Conservation (phyloP, 73 alveolate genomes). For the Tetrahymena thermophila region DNA sequence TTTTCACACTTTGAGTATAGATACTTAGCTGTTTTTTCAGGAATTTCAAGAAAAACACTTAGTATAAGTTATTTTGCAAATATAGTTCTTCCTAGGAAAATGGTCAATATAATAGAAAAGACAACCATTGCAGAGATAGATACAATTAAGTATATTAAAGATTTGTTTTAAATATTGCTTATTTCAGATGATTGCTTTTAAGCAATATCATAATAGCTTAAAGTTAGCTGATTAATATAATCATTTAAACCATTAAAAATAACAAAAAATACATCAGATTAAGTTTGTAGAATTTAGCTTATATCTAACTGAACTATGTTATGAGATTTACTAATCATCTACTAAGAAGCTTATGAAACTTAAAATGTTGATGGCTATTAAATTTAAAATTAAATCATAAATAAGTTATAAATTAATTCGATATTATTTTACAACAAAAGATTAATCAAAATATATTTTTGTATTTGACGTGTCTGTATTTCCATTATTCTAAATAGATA, state of each 20-base stretch:
- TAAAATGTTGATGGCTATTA: neutral
- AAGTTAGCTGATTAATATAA: neutral
- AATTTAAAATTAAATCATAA: neutral
- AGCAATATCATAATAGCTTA: neutral
- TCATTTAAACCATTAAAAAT: neutral
- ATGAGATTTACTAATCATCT: neutral
- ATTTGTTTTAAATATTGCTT: neutral
- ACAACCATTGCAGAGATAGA: neutral
- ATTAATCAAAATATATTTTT: neutral
- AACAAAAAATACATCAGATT: neutral
- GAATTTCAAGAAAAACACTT: conserved; percentile 35
- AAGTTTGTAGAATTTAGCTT: neutral
- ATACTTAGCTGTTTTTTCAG: conserved; percentile 38
- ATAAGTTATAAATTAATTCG: neutral
- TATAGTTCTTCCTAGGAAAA: neutral
- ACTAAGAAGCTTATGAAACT: neutral
- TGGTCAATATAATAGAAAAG: neutral
- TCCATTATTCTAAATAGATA: neutral
- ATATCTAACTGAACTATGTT: neutral
- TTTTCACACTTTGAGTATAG: conserved; percentile 38
- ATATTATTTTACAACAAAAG: neutral
- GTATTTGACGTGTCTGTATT: neutral
- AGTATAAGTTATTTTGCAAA: neutral
- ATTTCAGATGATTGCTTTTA: neutral
- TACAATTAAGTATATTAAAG: neutral